phyloP scores from a whole-genome alignment of 2,329 filamentous ascomycete genomes.

The Sporothrix schenckii region DNA sequence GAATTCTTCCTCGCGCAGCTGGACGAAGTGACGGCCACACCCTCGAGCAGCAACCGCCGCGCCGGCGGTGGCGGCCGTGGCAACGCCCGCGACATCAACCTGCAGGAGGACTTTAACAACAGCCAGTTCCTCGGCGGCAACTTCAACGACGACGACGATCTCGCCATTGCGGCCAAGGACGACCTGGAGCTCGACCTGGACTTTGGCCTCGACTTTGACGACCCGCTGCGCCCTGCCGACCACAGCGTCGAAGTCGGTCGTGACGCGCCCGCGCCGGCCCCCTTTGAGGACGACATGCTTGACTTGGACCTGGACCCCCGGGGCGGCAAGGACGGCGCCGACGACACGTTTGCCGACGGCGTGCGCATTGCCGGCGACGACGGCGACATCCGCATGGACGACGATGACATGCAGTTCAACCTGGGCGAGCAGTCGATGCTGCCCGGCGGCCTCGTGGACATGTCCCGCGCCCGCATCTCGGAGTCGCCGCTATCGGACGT shows the following conservation, averaged over 20 bases:
- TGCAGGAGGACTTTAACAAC: slow-evolving; percentile 69
- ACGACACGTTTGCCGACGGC: slow-evolving; percentile 58
- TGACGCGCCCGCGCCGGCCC: slow-evolving; percentile 71
- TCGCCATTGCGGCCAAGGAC: slow-evolving; percentile 59
- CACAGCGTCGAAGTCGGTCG: slow-evolving; percentile 85
- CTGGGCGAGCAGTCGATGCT: slow-evolving; percentile 62
- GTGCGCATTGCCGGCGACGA: slow-evolving; percentile 66
- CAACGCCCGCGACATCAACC: slow-evolving; percentile 66
- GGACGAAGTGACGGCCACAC: slow-evolving; percentile 61
- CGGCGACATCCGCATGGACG: slow-evolving; percentile 64
- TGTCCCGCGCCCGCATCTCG: slow-evolving; percentile 64
- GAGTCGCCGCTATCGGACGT: slow-evolving; percentile 73
- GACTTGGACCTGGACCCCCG: slow-evolving; percentile 63
- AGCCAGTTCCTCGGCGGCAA: slow-evolving; percentile 80
- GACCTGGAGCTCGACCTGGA: slow-evolving; percentile 75
- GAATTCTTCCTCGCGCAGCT: slow-evolving; percentile 79
- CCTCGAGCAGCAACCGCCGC: slow-evolving; percentile 55
- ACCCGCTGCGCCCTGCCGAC: slow-evolving; percentile 55
- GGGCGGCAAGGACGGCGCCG: slow-evolving; percentile 58
- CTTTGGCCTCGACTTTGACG: slow-evolving; percentile 73
- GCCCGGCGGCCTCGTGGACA: slow-evolving; percentile 51
- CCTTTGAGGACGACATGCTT: slow-evolving; percentile 69
- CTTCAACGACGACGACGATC: slow-evolving; percentile 61
- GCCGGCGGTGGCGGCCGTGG: slow-evolving; percentile 60
- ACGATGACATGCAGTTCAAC: slow-evolving; percentile 67